These are phyloP conservation scores for Bipolaris zeicola DNA, from an alignment of 2,329 filamentous ascomycete species.

Conservation along the genomic window DNA sequence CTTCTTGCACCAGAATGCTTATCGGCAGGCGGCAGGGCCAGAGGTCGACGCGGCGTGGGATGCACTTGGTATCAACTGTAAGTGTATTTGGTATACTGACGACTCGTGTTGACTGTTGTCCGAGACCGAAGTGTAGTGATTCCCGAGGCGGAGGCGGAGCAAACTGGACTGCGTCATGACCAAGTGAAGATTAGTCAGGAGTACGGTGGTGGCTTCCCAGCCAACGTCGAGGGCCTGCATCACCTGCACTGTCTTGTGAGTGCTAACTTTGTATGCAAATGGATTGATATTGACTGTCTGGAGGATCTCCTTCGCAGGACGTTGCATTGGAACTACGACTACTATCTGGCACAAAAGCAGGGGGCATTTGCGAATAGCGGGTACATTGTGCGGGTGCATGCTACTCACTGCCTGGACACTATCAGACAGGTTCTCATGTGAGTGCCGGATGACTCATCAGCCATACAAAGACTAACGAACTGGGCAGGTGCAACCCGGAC, in stretches of 20 bases:
- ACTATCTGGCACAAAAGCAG: conserved; percentile 58
- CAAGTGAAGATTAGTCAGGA: conserved; percentile 62
- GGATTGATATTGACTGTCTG: conserved; percentile 16
- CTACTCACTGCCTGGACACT: conserved; percentile 66
- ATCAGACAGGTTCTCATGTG: conserved; percentile 67
- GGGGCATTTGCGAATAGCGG: conserved; percentile 64
- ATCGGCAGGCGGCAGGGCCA: conserved; percentile 55
- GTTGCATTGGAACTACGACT: conserved; percentile 64
- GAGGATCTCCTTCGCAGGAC: conserved; percentile 65
- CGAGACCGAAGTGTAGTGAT: conserved; percentile 53
- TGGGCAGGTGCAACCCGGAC: conserved; percentile 57
- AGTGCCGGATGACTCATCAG: not conserved
- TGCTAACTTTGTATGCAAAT: not conserved
- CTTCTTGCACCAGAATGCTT: conserved; percentile 61
- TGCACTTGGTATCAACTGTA: conserved; percentile 59
- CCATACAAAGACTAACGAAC: not conserved
- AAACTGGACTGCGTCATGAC: conserved; percentile 58
- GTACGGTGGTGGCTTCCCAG: conserved; percentile 64
- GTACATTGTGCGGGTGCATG: conserved; percentile 60
- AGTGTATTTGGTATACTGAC: conserved; percentile 26
- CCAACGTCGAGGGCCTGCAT: conserved; percentile 63
- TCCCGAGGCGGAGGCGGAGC: conserved; percentile 54
- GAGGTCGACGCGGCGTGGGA: conserved; percentile 65
- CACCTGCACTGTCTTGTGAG: conserved; percentile 64
- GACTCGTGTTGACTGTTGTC: not conserved